These are phyloP conservation scores for Ogataea pini DNA, from an alignment of 805 yeast species.

Conservation along the genomic window DNA sequence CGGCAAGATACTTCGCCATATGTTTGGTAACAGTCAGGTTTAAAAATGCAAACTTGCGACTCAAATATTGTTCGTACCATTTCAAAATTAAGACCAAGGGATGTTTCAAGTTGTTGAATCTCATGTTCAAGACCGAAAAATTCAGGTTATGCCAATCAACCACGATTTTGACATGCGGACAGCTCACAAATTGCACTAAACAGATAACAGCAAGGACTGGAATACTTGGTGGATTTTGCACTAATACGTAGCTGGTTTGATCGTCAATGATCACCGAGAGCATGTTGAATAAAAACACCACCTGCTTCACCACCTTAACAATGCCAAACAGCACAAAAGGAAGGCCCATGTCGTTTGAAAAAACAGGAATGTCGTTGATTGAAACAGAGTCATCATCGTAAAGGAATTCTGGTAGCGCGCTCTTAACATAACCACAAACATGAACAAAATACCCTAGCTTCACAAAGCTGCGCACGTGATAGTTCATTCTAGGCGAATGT, in stretches of 20 bases:
- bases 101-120: conserved; percentile 53
- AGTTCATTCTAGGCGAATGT: conserved; percentile 91
- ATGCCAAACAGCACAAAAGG: conserved; percentile 62
- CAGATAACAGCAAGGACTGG: conserved; percentile 74
- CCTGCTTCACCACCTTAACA: conserved; percentile 60
- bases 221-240: conserved; percentile 92
- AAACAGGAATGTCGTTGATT: conserved; percentile 47
- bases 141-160: conserved; percentile 98
- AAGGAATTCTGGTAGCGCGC: conserved; percentile 51
- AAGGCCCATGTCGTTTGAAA: conserved; percentile 39
- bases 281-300: conserved; percentile 45
- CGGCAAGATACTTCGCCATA: conserved; percentile 62
- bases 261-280: conserved; percentile 60
- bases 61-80: conserved; percentile 62
- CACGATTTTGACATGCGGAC: conserved; percentile 56
- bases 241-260: conserved; percentile 59
- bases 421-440: conserved; percentile 78
- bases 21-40: conserved; percentile 79
- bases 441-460: conserved; percentile 70
- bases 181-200: conserved; percentile 47
- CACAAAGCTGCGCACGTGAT: conserved; percentile 83
- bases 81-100: conserved; percentile 62
- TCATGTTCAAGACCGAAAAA: conserved; percentile 74
- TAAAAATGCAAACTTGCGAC: conserved; percentile 60
- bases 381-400: conserved; percentile 46